phyloP scores from a whole-genome alignment of 2,329 filamentous ascomycete species.

The Thelonectria olida region DNA sequence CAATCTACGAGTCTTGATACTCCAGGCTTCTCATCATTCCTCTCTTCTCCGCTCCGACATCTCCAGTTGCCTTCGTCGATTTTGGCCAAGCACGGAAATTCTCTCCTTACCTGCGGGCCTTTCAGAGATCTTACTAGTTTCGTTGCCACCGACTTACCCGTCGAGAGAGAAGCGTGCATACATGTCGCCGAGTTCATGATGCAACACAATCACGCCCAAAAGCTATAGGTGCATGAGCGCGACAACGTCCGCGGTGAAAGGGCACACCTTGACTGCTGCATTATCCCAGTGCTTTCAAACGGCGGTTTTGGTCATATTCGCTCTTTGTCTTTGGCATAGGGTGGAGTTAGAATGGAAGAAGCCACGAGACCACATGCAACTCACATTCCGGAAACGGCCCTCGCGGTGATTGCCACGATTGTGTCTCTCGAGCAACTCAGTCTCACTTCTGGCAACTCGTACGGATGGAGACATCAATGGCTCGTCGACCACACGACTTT shows the following conservation, averaged over 20 bases:
- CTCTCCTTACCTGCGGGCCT: neutral
- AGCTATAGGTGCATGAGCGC: constrained; percentile 9
- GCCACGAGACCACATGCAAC: neutral
- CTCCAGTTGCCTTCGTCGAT: neutral
- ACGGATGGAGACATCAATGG: constrained; percentile 11
- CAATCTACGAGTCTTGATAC: neutral
- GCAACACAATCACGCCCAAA: neutral
- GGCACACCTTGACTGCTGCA: constrained; percentile 1
- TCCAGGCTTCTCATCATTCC: neutral
- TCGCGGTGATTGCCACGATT: constrained; percentile 6
- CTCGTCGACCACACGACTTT: constrained; percentile 15
- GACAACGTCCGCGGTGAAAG: accelerated
- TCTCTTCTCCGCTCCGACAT: constrained; percentile 3
- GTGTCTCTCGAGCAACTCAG: constrained; percentile 24
- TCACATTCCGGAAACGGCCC: constrained; percentile 1
- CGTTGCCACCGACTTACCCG: neutral
- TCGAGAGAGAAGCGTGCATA: neutral
- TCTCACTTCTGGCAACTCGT: neutral
- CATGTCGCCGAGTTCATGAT: constrained; percentile 11
- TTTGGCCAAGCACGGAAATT: neutral
- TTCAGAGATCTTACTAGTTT: constrained; percentile 21
- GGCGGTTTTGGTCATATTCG: constrained; percentile 6
- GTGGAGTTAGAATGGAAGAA: neutral
- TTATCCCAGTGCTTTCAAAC: constrained; percentile 18
- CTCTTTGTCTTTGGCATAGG: constrained; percentile 24